Conservation (phyloP, 257 asterid genomes). For the Mitragyna speciosa region DNA sequence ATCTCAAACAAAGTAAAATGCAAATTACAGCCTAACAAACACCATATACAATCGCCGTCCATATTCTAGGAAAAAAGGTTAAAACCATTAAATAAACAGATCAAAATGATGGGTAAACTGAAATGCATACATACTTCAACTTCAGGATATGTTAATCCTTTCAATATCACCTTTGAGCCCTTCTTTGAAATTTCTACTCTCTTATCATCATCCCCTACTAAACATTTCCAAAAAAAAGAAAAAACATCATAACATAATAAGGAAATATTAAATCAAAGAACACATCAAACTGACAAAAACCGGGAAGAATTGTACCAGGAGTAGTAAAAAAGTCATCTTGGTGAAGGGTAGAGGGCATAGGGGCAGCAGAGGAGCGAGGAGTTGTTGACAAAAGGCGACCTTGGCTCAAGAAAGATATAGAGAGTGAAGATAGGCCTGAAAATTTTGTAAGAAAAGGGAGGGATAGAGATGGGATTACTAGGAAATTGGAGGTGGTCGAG, state of each 20-base stretch:
- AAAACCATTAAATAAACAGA: neutral
- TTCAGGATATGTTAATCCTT: slow-evolving; percentile 79
- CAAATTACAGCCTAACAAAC: neutral
- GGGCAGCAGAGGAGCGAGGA: slow-evolving; percentile 21
- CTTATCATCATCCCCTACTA: slow-evolving; percentile 35
- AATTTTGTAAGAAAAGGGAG: slow-evolving; percentile 3
- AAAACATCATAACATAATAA: neutral
- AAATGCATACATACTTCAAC: slow-evolving; percentile 50
- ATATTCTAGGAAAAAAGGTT: neutral
- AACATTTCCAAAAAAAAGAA: slow-evolving; percentile 1
- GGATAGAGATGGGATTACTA: neutral
- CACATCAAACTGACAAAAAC: neutral
- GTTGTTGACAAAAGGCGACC: slow-evolving; percentile 16
- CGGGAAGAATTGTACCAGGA: neutral
- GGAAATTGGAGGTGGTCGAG: slow-evolving; percentile 3
- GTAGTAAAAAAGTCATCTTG: slow-evolving; percentile 7
- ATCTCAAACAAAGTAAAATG: neutral
- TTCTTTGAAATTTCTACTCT: slow-evolving; percentile 28
- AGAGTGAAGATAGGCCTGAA: neutral
- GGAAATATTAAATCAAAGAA: neutral
- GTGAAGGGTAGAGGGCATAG: slow-evolving; percentile 9
- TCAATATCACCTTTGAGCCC: slow-evolving; percentile 64
- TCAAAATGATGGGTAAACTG: neutral
- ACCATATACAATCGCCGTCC: too few species aligned
- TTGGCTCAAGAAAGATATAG: slow-evolving; percentile 2